A percentile compares a stretch with the other conserved stretches of the same genome.
phyloP scores from a whole-genome alignment of 2,329 filamentous ascomycete genomes.

The Epichloe uncinata region DNA sequence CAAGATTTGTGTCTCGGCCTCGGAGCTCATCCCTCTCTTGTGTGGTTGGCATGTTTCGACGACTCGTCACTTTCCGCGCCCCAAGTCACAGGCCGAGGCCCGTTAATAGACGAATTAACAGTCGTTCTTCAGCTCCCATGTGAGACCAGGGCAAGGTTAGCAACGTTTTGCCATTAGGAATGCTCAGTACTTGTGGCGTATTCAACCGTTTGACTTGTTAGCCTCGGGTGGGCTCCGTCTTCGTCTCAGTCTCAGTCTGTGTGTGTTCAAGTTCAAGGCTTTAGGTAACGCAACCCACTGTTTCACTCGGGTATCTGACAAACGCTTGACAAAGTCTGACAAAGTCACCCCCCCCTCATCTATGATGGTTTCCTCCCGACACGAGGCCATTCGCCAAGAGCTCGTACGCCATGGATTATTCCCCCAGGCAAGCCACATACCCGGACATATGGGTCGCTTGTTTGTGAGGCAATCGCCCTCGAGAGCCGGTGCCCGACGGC shows the following conservation, averaged over 20 bases:
- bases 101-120: background rate
- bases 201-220: background rate
- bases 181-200: background rate
- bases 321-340: background rate
- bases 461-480: background rate
- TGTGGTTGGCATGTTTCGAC: background rate
- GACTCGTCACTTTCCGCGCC: slow-evolving; percentile 1
- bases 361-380: background rate
- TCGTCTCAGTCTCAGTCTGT: background rate
- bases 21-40: background rate
- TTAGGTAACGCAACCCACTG: background rate
- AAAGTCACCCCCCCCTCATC: background rate
- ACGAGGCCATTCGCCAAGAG: background rate
- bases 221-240: background rate
- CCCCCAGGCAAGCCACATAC: background rate
- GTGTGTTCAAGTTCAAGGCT: background rate
- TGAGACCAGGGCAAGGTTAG: background rate
- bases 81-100: background rate
- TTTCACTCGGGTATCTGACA: background rate
- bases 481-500: background rate
- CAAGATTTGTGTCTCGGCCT: background rate
- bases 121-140: background rate
- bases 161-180: background rate
- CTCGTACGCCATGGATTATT: background rate
- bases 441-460: background rate